phyloP scores from a whole-genome alignment of 805 yeast genomes.

The Candida awuae region DNA sequence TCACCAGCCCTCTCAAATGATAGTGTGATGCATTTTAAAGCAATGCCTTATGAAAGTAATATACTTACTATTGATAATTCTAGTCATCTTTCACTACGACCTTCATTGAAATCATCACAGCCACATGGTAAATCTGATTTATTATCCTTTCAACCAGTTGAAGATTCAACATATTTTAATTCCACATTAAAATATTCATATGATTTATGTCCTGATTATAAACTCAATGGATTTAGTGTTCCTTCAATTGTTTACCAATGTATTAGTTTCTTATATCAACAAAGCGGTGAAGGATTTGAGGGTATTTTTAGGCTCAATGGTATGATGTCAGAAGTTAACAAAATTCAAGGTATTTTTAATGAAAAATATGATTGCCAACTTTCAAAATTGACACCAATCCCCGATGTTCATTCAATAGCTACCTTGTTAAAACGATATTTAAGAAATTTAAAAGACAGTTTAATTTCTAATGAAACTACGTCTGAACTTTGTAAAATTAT shows the following conservation, averaged over 20 bases:
- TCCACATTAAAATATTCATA: constrained; percentile 47
- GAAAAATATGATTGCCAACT: constrained; percentile 61
- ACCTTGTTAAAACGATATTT: constrained; percentile 78
- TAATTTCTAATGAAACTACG: constrained; percentile 44
- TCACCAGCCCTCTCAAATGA: constrained; percentile 11
- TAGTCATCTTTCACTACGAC: neutral
- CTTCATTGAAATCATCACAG: constrained; percentile 8
- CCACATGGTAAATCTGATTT: constrained; percentile 1
- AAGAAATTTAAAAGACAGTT: constrained; percentile 67
- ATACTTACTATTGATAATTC: constrained; percentile 7
- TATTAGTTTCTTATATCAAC: constrained; percentile 52
- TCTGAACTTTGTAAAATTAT: constrained; percentile 30
- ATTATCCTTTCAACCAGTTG: constrained; percentile 11
- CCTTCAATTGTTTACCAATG: constrained; percentile 79
- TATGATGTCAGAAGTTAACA: constrained; percentile 66
- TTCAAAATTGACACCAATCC: constrained; percentile 34
- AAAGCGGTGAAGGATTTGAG: constrained; percentile 74
- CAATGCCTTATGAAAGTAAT: constrained; percentile 27
- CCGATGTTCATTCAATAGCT: constrained; percentile 81
- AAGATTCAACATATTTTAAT: constrained; percentile 44
- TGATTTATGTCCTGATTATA: constrained; percentile 41
- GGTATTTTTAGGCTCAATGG: constrained; percentile 92
- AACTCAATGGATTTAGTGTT: constrained; percentile 35
- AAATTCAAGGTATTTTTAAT: constrained; percentile 63
- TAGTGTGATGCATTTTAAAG: constrained; percentile 26